Base-by-base conservation (phyloP, 176 grass and related monocot genomes). In the Carex parvula region DNA sequence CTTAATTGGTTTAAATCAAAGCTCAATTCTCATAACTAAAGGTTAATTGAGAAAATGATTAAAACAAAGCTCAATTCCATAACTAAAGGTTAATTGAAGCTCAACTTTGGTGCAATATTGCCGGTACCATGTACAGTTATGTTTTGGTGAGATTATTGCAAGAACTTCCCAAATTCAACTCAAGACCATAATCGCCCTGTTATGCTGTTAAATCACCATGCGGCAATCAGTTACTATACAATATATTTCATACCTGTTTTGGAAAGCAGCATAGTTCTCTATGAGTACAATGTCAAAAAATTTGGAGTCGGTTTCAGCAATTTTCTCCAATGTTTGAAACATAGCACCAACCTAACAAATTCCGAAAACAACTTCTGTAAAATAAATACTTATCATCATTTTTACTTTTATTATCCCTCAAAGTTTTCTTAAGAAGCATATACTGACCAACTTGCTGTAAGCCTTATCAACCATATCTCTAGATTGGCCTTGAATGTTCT, bases 401-500 rank as follows among this genome's bases (percentile, higher is more conserved):
- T 81, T 80, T 13, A 64, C 37, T n/a, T n/a, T n/a, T n/a, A n/a
- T n/a, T n/a, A n/a, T n/a, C n/a, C n/a, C n/a, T n/a, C n/a, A n/a
- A n/a, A n/a, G n/a, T n/a, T n/a, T n/a, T n/a, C n/a, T n/a, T n/a
- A n/a, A n/a, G n/a, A n/a, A n/a, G n/a, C n/a, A n/a, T n/a, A n/a
- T n/a, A 92, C 91, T 94, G 77, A 99, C 96, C 87, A 99, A 87
- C 86, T 92, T 94, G 82, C 88, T 90, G 87, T 99, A 95, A 64
- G 92, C 93, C 89, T 95, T 94, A 89, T 99, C 96, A 85, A 94
- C 88, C 83, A 99, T 93, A 55, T 95, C 96, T 86, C 96, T 94
- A 64, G 96, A 99, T 85, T 95, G 96, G 22, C 96, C 96, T 87
- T 95, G 96, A 87, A 95, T 99, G 85, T 95, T 93, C 42, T 91